Base-by-base conservation (phyloP, 2,329 filamentous ascomycete species). In the Trichoderma sp. region DNA sequence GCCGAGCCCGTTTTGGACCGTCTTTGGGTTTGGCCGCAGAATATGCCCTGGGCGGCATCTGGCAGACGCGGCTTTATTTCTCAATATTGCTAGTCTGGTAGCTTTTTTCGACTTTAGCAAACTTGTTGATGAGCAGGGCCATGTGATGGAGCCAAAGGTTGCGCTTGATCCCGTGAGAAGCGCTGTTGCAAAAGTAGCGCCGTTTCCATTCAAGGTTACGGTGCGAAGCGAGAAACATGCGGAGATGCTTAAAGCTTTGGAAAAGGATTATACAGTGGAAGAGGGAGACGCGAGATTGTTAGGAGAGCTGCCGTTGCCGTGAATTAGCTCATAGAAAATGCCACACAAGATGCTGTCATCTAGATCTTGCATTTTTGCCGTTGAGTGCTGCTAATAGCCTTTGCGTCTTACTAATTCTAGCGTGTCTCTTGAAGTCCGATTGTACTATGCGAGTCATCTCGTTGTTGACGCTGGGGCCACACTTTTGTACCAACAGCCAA, bases 71-170 rank as follows among this genome's bases (percentile, higher is more conserved):
- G n/a, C 34, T 5, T 21, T 69, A 1, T 69, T 68, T 28, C 11
- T 69, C 14, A 61, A 59, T 5, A 43, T 69, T 10, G 43, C 68
- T 3, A 11, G 26, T 8, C 16, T 69, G 5, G 24, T 68, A 1
- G 56, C 58, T 8, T 30, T 59, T 14, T 68, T 69, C 11, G 46
- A 68, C 16, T 58, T 69, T 4, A 30, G 18, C 24, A 69, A 69
- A 24, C 26, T n/a, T 1, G 0, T 71, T 0, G 73, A 75, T 7
- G 76, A 78, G 26, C 74, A 80, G 5, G 84, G 81, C 0, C 76
- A 73, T 21, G 76, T 77, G 11, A 73, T 83, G 0, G 80, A 75
- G 4, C 68, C 68, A 5, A 32, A 73, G 24, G 4, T 68, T 7
- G 52, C 58, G 1, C 2, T 46, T 46, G n/a, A 21, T 7, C 11